A percentile compares a stretch with the other conserved stretches of the same genome.
These are phyloP conservation scores for Aristolochia californica DNA, from an alignment of 164 flowering plant species.

Conservation along the genomic window DNA sequence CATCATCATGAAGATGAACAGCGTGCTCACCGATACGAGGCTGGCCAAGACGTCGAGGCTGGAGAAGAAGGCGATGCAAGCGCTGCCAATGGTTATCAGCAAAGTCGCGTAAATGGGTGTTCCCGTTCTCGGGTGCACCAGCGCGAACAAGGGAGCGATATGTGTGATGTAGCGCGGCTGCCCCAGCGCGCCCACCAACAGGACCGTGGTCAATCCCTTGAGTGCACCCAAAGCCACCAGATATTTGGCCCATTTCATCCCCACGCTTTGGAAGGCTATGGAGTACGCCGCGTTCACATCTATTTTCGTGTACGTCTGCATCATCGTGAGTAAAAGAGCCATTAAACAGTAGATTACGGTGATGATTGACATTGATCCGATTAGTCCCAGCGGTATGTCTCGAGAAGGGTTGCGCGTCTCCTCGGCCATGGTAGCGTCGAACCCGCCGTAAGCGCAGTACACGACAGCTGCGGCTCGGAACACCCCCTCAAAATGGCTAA, in stretches of 20 bases:
- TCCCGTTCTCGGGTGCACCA: constrained; percentile 64
- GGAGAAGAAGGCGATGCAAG: constrained; percentile 47
- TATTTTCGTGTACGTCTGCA: constrained; percentile 54
- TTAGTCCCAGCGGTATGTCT: constrained; percentile 67
- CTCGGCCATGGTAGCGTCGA: constrained; percentile 87
- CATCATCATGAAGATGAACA: constrained; percentile 74
- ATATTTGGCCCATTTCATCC: constrained; percentile 79
- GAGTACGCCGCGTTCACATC: constrained; percentile 67
- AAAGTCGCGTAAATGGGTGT: constrained; percentile 71
- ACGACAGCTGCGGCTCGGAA: constrained; percentile 28
- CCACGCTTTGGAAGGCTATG: constrained; percentile 52
- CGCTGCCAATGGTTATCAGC: constrained; percentile 30
- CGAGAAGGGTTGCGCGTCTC: constrained; percentile 57
- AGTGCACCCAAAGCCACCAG: constrained; percentile 58
- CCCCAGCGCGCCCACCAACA: constrained; percentile 64
- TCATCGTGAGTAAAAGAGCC: constrained; percentile 51
- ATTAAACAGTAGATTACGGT: constrained; percentile 65
- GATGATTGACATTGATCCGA: constrained; percentile 64
- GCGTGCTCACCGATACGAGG: constrained; percentile 59
- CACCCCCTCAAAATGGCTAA: too few species aligned
- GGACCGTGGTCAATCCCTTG: constrained; percentile 75
- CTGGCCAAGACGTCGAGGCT: constrained; percentile 65
- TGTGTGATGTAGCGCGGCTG: constrained; percentile 81
- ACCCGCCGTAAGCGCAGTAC: constrained; percentile 36
- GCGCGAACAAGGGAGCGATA: constrained; percentile 75